Base-by-base conservation (phyloP, 768 basidiomycete genomes). In the Leucosporidium scottii region DNA sequence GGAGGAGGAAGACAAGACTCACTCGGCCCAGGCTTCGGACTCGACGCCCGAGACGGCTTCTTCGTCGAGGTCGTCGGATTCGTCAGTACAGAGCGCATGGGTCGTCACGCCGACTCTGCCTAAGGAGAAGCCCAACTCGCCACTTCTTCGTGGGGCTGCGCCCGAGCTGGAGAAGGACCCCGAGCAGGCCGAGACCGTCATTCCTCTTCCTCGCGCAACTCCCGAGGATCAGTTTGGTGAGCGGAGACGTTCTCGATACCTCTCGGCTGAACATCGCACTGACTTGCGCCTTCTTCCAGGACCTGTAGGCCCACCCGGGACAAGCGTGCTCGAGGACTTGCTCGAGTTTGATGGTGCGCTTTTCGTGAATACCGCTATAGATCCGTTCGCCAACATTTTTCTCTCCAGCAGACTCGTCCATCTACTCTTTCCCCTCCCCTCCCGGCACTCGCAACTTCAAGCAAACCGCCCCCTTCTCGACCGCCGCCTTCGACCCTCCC, bases 371-470 rank as follows among this genome's bases (percentile, higher is more conserved):
- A n/a, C 27, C 49, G 10, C 17, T 23, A 12, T 36, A 12, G 18
- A 7, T 8, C 47, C 39, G 12, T 5, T n/a, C 9, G 31, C 51
- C 58, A 18, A 50, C 55, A 0, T 57, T 1, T 17, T 5, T 8
- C 21, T 51, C 1, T 6, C 17, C 18, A 3, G 27, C 3, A 39
- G 61, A 62, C 31, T 36, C 63, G 0, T 65, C 70, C 7, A 49
- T 65, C 30, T 67, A 71, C 70, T 36, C 59, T 1, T 67, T 67
- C 62, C 64, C 70, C 4, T 44, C 64, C 9, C 70, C 70, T 9
- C 63, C 70, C 1, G 36, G 39, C 63, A 1, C 56, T 60, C 9
- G 20, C 57, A n/a, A 53, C 49, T 17, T 59, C 62, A 56, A 64
- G 23, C 57, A 17, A 3, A 17, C 25, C 53, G 15, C 27, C 25